Evolutionary conservation across 495 filamentous ascomycete genomes (phyloP), one percentile per base, ranked within the genome.

Genomic region (Penicillium chermesinum): DNA sequence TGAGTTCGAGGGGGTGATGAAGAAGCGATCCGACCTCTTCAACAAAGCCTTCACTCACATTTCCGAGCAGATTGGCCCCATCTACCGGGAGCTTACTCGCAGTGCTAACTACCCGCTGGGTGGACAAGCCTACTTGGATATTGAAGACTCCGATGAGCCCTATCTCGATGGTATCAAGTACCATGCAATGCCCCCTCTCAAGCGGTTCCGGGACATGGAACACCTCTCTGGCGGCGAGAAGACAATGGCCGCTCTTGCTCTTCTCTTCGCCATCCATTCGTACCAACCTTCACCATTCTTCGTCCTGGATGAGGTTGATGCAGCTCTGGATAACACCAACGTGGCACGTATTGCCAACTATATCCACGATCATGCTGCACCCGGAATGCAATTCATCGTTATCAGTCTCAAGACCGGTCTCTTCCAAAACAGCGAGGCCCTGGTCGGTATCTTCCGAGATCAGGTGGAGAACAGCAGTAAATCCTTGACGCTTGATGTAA

Each of bases 171-270:
- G 93, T 16, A 88, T 99, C 69, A 95, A 94, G 55, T 99, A 97
- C 68, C 89, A 96, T 66, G 93, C 94, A 55, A 97, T 96, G 91
- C 93, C 93, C 18, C 93, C 93, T 7, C 81, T 95, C 47, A 99
- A 99, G 72, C 90, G 93, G 44, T 99, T 97, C 82, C 81, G 93
- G 32, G 94, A 97, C 67, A 97, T 99, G 93, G 93, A 97, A 66
- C 91, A 95, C 61, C 79, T 99, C 17, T 95, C 88, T 9, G 93
- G 93, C 53, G 93, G 93, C 44, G 93, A 99, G 72, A 97, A 97
- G 79, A 96, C 94, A 12, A 99, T 99, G 85, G 93, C 93, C 2
- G 93, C 93, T 34, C 77, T 99, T 17, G 93, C 93, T 15, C 75
- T 99, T 44, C 80, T 99, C 6, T 97, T 99, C 58, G 91, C 93